Evolutionary conservation across 1,284 basidiomycete species (phyloP).

Genomic region (Chalciporus sp.): DNA sequence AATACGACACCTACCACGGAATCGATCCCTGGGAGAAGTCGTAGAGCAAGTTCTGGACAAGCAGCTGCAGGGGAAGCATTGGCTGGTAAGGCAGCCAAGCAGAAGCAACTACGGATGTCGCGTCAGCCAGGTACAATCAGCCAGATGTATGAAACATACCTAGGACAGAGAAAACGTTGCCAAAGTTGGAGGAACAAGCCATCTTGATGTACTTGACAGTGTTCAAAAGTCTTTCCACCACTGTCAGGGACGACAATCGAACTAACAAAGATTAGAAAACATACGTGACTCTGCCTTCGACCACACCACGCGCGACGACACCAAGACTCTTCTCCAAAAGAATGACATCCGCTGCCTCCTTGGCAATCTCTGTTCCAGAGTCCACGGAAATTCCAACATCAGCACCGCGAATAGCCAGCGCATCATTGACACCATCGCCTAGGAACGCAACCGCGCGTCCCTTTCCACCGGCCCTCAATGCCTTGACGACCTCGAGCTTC

Average conservation of each 20-base stretch:
- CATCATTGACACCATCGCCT: constrained; percentile 37
- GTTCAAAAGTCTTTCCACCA: constrained; percentile 29
- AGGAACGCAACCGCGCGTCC: constrained; percentile 36
- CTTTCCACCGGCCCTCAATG: constrained; percentile 26
- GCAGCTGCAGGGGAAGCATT: constrained; percentile 32
- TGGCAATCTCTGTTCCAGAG: constrained; percentile 96
- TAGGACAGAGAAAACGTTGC: constrained; percentile 35
- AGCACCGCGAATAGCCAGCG: constrained; percentile 48
- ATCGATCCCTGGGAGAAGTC: constrained; percentile 37
- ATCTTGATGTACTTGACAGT: constrained; percentile 37
- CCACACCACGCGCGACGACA: constrained; percentile 34
- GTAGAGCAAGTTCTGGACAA: constrained; percentile 33
- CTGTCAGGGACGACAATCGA: constrained; percentile 12
- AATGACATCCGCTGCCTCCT: constrained; percentile 97
- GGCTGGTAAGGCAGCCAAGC: constrained; percentile 36
- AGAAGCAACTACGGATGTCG: constrained; percentile 16
- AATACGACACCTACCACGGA: constrained; percentile 26
- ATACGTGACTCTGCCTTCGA: constrained; percentile 37
- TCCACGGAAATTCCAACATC: constrained; percentile 99
- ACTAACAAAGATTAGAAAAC: constrained; percentile 2
- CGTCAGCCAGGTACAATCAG: too few species aligned
- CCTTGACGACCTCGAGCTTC: constrained; percentile 36
- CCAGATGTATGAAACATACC: constrained; percentile 18
- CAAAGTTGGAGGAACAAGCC: constrained; percentile 37
- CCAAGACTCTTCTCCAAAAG: constrained; percentile 68